Percentiles rank a stretch among this genome's conserved stretches.
These are phyloP conservation scores for Hypoxylon cercidicola DNA, from an alignment of 495 filamentous ascomycete genomes.

Conservation along the genomic window DNA sequence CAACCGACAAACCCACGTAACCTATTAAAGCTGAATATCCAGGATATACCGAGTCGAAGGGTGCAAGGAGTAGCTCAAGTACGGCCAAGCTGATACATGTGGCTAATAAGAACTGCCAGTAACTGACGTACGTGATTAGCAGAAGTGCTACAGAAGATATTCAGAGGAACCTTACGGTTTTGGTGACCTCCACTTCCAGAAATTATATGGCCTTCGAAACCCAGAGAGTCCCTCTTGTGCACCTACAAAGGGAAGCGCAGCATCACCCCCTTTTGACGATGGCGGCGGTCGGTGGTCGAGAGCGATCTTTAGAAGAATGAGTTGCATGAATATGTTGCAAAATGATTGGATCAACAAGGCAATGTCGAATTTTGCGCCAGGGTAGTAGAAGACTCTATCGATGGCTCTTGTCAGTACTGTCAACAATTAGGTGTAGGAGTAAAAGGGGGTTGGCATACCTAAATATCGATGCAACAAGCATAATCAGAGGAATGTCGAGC, in stretches of 20 bases:
- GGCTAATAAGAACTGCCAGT: constrained; percentile 86
- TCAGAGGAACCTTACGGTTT: constrained; percentile 70
- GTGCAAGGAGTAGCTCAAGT: constrained; percentile 77
- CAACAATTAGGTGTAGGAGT: not conserved
- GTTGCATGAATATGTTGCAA: constrained; percentile 86
- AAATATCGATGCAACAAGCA: constrained; percentile 92
- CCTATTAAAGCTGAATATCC: constrained; percentile 79
- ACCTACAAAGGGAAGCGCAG: constrained; percentile 65
- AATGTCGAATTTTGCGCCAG: constrained; percentile 83
- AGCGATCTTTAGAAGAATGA: constrained; percentile 86
- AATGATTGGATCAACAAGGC: constrained; percentile 85
- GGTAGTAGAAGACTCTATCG: constrained; percentile 89
- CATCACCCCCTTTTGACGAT: constrained; percentile 65
- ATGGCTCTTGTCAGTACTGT: constrained; percentile 21
- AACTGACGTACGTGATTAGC: constrained; percentile 60
- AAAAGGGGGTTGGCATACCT: constrained; percentile 66
- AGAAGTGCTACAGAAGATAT: not conserved
- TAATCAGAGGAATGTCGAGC: constrained; percentile 92
- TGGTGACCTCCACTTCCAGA: constrained; percentile 91
- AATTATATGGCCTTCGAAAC: constrained; percentile 77
- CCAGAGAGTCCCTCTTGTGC: constrained; percentile 63
- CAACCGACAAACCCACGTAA: constrained; percentile 84
- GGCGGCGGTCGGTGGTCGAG: constrained; percentile 83
- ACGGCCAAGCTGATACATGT: constrained; percentile 71
- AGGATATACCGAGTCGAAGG: constrained; percentile 65